Evolutionary conservation across 2,329 filamentous ascomycete species (phyloP), one percentile per base, ranked within the genome.

Genomic region (Periconia digitata): DNA sequence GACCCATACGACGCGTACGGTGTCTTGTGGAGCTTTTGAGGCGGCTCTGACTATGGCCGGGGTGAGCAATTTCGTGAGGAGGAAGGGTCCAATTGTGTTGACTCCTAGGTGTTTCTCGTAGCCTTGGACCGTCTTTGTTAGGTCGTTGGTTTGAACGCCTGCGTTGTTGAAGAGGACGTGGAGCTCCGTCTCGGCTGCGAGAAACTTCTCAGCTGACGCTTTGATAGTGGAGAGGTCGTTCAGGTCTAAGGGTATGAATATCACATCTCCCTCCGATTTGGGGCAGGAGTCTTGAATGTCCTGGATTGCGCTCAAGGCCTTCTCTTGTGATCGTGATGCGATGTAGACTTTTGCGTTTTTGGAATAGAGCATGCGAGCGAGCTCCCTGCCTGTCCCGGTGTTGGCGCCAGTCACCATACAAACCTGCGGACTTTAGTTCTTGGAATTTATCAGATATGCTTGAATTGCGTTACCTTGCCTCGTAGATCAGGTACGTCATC

Each of bases 321-420:
- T 80, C 23, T 71, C 62, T 38, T 69, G 57, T 7, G 63, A 74
- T 21, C 80, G 77, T 5, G 74, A 74, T 15, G 79, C 78, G 24
- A 81, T 64, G 63, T 81, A 83, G 20, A 83, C 75, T 0, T 68
- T 79, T 27, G 73, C 80, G 46, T 81, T 79, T 29, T 73, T 74
- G 10, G 68, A 63, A 62, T 84, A 85, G 12, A 85, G 71, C 2
- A 85, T 74, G 35, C 74, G 74, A 24, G 70, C 71, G 16, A 84
- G 70, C 54, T 83, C 78, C 35, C 76, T 74, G 8, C 81, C 81
- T 6, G 83, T 72, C 29, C 76, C 76, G 0, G 72, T 59, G 43
- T 74, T 71, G 21, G 73, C 76, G 18, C 78, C 78, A 0, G 71
- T 85, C 15, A 85, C 75, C 50, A 85, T 74, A 66, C 74, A 76